Percentiles rank a stretch among this genome's conserved stretches.
phyloP scores from a whole-genome alignment of 352 stramenopile genomes.

The Pythium monospermum region DNA sequence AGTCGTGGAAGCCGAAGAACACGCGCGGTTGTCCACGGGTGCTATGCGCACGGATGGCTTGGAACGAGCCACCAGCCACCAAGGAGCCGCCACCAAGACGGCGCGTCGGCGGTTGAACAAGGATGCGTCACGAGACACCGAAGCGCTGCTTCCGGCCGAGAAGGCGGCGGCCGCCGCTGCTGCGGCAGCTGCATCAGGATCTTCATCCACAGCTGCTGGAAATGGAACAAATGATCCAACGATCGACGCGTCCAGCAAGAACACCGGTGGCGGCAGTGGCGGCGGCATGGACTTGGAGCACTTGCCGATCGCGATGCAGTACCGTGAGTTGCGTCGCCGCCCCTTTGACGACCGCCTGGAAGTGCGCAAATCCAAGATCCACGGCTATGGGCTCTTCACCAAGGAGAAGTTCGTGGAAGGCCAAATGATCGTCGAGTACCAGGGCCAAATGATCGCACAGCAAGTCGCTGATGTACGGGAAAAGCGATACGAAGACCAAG shows the following conservation, averaged over 20 bases:
- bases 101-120: slow-evolving; percentile 41
- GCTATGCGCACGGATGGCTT: slow-evolving; percentile 86
- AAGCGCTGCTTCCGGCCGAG: slow-evolving; percentile 17
- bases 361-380: slow-evolving; percentile 92
- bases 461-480: slow-evolving; percentile 91
- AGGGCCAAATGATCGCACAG: slow-evolving; percentile 91
- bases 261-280: slow-evolving; percentile 22
- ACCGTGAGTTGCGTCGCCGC: slow-evolving; percentile 88
- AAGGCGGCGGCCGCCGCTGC: slow-evolving; percentile 5
- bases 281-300: slow-evolving; percentile 79
- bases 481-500: slow-evolving; percentile 90
- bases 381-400: slow-evolving; percentile 96
- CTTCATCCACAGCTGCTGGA: background rate
- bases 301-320: slow-evolving; percentile 85
- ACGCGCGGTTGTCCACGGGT: slow-evolving; percentile 77
- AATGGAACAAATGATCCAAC: slow-evolving; percentile 6
- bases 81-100: slow-evolving; percentile 12
- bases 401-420: slow-evolving; percentile 88
- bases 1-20: slow-evolving; percentile 71
- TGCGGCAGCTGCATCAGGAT: slow-evolving; percentile 6
- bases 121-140: slow-evolving; percentile 39
- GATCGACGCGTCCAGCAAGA: slow-evolving; percentile 2
- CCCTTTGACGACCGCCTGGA: slow-evolving; percentile 89
- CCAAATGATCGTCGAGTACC: slow-evolving; percentile 97
- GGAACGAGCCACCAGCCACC: slow-evolving; percentile 38